Conservation (phyloP, 2,329 filamentous ascomycete genomes). For the Sporothrix pseudoabietina region DNA sequence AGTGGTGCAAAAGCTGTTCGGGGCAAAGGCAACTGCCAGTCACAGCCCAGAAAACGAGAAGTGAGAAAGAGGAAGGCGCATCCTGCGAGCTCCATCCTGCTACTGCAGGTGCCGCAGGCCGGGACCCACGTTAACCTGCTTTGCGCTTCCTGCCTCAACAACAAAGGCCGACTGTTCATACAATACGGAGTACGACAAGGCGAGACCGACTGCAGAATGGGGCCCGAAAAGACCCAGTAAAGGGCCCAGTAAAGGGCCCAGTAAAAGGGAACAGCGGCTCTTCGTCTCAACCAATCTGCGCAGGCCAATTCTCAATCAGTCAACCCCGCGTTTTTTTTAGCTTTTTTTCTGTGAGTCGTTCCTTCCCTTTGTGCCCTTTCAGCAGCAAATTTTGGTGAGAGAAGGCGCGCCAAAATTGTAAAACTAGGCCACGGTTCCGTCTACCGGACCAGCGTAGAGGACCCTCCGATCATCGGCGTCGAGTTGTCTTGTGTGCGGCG, state of each 20-base stretch:
- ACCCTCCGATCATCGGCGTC: conserved; percentile 34
- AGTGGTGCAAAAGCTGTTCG: not conserved
- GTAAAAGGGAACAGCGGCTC: conserved; percentile 5
- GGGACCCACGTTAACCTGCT: not conserved
- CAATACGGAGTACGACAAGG: not conserved
- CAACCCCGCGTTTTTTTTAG: conserved; percentile 34
- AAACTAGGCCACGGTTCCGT: conserved; percentile 25
- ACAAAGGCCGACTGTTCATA: not conserved
- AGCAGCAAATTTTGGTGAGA: not conserved
- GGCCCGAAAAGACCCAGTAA: not conserved
- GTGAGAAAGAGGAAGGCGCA: conserved; percentile 1
- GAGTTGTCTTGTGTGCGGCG: conserved; percentile 7
- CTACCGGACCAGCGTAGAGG: conserved; percentile 28
- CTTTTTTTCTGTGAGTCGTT: not conserved
- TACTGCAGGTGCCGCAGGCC: conserved; percentile 17
- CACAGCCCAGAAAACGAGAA: not conserved
- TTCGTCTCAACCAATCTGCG: conserved; percentile 30
- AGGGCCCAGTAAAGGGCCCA: not conserved
- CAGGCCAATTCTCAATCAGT: conserved; percentile 32
- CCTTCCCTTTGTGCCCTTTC: not conserved
- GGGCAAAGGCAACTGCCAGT: not conserved
- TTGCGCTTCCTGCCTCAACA: not conserved
- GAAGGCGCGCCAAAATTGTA: not conserved
- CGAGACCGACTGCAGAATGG: not conserved
- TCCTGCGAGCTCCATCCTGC: conserved; percentile 11